Percentiles rank a stretch among this genome's conserved stretches.
Evolutionary conservation across 2,329 filamentous ascomycete species (phyloP).

Genomic region (Cladosporium phlei): DNA sequence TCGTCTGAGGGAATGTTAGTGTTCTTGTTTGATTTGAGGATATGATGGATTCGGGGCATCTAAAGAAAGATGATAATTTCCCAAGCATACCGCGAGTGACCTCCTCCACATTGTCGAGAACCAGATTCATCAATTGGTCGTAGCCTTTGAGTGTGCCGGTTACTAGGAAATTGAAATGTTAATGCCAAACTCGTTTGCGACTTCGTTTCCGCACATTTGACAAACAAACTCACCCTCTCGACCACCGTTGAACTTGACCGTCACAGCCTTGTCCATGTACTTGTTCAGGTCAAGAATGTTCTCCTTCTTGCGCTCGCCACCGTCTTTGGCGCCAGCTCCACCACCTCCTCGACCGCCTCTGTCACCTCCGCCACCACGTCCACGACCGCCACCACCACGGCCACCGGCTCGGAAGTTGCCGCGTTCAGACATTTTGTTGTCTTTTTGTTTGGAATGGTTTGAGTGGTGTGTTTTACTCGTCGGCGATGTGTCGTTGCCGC

Average conservation of each 20-base stretch:
- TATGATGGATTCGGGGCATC: neutral
- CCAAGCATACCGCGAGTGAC: constrained; percentile 78
- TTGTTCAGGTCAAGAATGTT: constrained; percentile 93
- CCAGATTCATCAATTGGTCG: constrained; percentile 96
- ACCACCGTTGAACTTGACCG: constrained; percentile 94
- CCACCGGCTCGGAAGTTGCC: constrained; percentile 46
- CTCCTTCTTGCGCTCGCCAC: constrained; percentile 77
- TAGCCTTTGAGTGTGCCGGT: constrained; percentile 88
- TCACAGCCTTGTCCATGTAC: constrained; percentile 95
- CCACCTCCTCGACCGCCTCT: constrained; percentile 39
- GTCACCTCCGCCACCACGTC: constrained; percentile 37
- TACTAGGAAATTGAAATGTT: constrained; percentile 62
- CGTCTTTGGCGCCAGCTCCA: constrained; percentile 28
- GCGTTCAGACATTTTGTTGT: constrained; percentile 57
- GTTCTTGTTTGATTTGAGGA: neutral
- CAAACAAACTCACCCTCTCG: constrained; percentile 62
- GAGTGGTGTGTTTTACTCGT: neutral
- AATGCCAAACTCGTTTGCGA: too few species aligned
- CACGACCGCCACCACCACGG: constrained; percentile 35
- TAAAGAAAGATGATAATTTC: too few species aligned
- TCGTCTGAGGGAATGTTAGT: constrained; percentile 59
- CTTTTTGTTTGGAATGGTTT: neutral
- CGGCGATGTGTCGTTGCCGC: neutral
- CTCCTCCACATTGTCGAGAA: constrained; percentile 91
- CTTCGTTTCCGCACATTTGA: too few species aligned